These are phyloP conservation scores for Cunninghamia lanceolata DNA, from an alignment of 75 land plant species.

Conservation along the genomic window DNA sequence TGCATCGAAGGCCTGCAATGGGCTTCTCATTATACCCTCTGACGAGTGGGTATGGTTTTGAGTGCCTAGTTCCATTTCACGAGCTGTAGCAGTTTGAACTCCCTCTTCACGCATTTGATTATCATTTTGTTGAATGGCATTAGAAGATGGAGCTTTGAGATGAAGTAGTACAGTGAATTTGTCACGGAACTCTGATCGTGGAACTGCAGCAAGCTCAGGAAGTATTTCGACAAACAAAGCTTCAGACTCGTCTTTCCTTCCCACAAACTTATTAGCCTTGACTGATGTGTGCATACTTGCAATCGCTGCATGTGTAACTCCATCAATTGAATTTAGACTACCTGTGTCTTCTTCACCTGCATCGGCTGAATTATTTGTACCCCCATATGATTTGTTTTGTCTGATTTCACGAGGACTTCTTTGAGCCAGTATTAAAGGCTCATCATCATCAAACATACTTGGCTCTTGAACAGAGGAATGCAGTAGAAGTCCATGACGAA, in stretches of 20 bases:
- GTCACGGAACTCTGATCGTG: constrained; percentile 13
- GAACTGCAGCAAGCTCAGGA: constrained; percentile 20
- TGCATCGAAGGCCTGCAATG: neutral
- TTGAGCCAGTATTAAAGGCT: constrained; percentile 14
- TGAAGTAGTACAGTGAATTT: constrained; percentile 30
- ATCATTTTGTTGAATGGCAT: neutral
- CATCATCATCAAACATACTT: constrained; percentile 30
- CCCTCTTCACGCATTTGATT: neutral
- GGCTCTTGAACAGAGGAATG: constrained; percentile 22
- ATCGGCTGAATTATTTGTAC: neutral
- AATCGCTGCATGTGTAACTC: neutral
- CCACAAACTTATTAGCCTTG: neutral
- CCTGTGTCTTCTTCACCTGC: neutral
- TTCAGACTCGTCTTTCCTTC: constrained; percentile 12
- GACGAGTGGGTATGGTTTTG: neutral
- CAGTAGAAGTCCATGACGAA: neutral
- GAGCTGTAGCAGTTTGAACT: neutral
- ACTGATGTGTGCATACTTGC: neutral
- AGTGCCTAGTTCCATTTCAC: neutral
- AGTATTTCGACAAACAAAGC: constrained; percentile 1
- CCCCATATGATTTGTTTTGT: constrained; percentile 1
- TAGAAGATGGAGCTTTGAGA: constrained; percentile 23
- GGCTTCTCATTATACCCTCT: constrained; percentile 14
- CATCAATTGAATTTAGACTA: neutral
- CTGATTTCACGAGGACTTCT: neutral